phyloP scores from a whole-genome alignment of 129 eudicot species.

The Flaveria bidentis region DNA sequence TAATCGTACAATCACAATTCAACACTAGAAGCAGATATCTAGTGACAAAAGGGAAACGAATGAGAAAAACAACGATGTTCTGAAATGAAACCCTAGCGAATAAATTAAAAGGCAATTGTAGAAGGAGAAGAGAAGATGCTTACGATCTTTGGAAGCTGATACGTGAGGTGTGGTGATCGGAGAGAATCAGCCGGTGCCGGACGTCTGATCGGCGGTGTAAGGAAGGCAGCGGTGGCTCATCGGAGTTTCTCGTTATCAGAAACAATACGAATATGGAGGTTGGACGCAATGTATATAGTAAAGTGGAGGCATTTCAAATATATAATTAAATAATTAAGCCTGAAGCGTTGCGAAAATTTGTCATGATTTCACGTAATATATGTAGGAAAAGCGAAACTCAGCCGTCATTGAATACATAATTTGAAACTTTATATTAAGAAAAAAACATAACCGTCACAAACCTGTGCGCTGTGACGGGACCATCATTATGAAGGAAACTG shows the following conservation, averaged over 20 bases:
- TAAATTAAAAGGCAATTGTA: neutral
- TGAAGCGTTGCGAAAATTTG: too few relatives aligned
- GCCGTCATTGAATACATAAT: too few relatives aligned
- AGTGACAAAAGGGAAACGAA: neutral
- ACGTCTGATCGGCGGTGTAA: constrained; percentile 19
- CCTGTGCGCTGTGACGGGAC: too few relatives aligned
- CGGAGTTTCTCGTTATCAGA: constrained; percentile 2
- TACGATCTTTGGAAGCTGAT: constrained; percentile 23
- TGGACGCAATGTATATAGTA: neutral
- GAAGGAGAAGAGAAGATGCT: constrained; percentile 10
- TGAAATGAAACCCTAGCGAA: constrained; percentile 30
- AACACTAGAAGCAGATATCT: neutral
- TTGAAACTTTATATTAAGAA: too few relatives aligned
- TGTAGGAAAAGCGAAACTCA: too few relatives aligned
- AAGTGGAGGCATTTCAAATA: too few relatives aligned
- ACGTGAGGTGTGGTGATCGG: constrained; percentile 10
- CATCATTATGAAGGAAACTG: too few relatives aligned
- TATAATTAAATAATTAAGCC: too few relatives aligned
- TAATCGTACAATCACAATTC: neutral
- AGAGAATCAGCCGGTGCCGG: constrained; percentile 10
- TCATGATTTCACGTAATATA: too few relatives aligned
- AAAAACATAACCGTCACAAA: too few relatives aligned
- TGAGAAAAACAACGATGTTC: constrained; percentile 1
- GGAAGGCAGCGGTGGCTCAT: constrained; percentile 12
- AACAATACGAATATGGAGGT: neutral